Base-by-base conservation (phyloP, 73 alveolate genomes). In the Durusdinium trenchii region DNA sequence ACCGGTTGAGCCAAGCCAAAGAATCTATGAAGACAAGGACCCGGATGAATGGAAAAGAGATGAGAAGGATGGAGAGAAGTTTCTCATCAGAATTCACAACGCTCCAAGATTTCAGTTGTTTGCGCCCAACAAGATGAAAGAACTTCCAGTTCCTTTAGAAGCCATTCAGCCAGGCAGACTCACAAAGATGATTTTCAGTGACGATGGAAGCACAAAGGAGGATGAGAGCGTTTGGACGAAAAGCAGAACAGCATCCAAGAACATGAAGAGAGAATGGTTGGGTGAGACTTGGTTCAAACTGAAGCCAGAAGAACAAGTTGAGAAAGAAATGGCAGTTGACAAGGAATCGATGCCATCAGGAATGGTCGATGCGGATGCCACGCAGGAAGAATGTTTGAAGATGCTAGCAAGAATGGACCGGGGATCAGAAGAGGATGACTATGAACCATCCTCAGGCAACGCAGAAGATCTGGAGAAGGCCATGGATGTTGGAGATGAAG, bases 51-150 rank as follows among this genome's bases (percentile, higher is more conserved):
- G 92, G 92, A 82, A 47, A 1, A 1, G 51, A 43, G 94, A 84
- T 51, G 38, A 9, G 6, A 84, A 50, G 28, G 94, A 84, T 51
- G 94, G 78, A 2, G 76, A 51, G 3, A 43, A 84, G 78, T 84
- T 32, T 43, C 78, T 84, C n/a, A 52, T 84, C n/a, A 7, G 94
- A n/a, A 76, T 51, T 6, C 78, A 84, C 76, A 84, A 84, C 94
- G 16, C 50, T 0, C 94, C 76, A 28, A 2, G 94, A 9, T 38
- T 83, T 35, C 67, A 61, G 47, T 42, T 78, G 62, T 78, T 78
- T 46, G 45, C 42, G 20, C 67, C 67, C 1, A 71, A 48, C 30
- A 2, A 36, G 71, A 6, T 32, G 40, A 48, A 81, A 35, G 92
- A 46, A 3, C 10, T 46, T 5, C 92, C 92, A 23, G 45, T 81